These are phyloP conservation scores for Pichia sp. DNA, from an alignment of 1,139 yeast genomes.

Conservation along the genomic window DNA sequence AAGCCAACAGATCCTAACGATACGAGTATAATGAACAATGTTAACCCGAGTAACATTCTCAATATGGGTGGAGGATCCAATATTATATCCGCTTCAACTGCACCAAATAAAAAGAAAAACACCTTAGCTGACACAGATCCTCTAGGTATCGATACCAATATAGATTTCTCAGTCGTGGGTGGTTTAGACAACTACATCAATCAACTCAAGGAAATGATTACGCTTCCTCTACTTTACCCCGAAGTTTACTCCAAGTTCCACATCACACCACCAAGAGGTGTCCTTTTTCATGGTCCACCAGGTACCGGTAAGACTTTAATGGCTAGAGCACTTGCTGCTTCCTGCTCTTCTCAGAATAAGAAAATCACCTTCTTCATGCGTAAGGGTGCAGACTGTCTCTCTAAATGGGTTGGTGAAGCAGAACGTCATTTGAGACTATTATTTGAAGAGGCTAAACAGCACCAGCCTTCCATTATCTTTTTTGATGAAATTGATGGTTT, in stretches of 20 bases:
- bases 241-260: slow-evolving; percentile 86
- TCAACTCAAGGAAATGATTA: slow-evolving; percentile 96
- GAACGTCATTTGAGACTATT: slow-evolving; percentile 85
- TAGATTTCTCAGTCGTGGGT: slow-evolving; percentile 86
- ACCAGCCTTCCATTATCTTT: slow-evolving; percentile 92
- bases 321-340: slow-evolving; percentile 97
- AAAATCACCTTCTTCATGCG: slow-evolving; percentile 97
- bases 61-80: slow-evolving; percentile 15
- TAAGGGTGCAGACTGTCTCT: slow-evolving; percentile 95
- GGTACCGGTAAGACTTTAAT: slow-evolving; percentile 98
- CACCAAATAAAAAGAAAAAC: slow-evolving; percentile 43
- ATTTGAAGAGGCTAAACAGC: slow-evolving; percentile 93
- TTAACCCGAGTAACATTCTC: no score
- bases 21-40: slow-evolving; percentile 15
- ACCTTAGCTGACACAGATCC: slow-evolving; percentile 92
- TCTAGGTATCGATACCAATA: slow-evolving; percentile 85
- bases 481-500: slow-evolving; percentile 98
- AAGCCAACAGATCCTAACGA: slow-evolving; percentile 27
- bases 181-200: slow-evolving; percentile 81
- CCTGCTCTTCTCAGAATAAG: slow-evolving; percentile 73
- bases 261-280: slow-evolving; percentile 97
- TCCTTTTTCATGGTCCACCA: slow-evolving; percentile 97
- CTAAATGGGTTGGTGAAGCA: slow-evolving; percentile 99
- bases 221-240: slow-evolving; percentile 86
- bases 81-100: not conserved